A percentile compares a stretch with the other conserved stretches of the same genome.
Conservation (phyloP, 257 asterid species). For the Dorcoceras hygrometricum region DNA sequence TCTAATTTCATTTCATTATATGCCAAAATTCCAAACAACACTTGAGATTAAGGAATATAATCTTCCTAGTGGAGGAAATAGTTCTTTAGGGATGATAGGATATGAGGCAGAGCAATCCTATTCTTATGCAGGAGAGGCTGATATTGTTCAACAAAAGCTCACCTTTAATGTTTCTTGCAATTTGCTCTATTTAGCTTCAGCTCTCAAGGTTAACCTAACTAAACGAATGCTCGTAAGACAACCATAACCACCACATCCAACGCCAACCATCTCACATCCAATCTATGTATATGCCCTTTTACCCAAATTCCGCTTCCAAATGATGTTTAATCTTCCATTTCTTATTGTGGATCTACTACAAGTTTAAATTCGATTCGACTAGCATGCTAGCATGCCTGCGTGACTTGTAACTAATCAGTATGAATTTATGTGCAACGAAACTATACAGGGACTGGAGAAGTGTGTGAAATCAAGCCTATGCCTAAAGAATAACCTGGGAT, state of each 20-base stretch:
- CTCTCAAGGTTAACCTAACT: constrained; percentile 32
- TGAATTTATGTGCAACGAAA: too few species aligned
- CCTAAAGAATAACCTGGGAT: neutral
- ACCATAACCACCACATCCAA: neutral
- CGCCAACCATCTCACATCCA: neutral
- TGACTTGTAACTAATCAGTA: neutral
- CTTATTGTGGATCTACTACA: neutral
- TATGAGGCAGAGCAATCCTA: constrained; percentile 48
- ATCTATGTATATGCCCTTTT: neutral
- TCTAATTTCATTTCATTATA: neutral
- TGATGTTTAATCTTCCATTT: too few species aligned
- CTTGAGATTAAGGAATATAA: constrained; percentile 42
- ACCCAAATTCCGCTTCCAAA: neutral
- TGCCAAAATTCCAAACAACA: constrained; percentile 28
- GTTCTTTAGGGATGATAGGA: constrained; percentile 41
- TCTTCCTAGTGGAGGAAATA: constrained; percentile 43
- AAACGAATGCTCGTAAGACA: neutral
- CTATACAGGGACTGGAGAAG: neutral
- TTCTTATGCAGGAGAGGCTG: constrained; percentile 39
- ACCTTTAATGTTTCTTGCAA: constrained; percentile 44
- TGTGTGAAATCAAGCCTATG: neutral
- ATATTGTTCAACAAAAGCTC: constrained; percentile 26
- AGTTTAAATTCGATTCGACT: neutral
- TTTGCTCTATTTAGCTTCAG: constrained; percentile 47
- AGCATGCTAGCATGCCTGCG: too few species aligned